These are phyloP conservation scores for Linanthus parryae DNA, from an alignment of 148 eudicot genomes.

Conservation along the genomic window DNA sequence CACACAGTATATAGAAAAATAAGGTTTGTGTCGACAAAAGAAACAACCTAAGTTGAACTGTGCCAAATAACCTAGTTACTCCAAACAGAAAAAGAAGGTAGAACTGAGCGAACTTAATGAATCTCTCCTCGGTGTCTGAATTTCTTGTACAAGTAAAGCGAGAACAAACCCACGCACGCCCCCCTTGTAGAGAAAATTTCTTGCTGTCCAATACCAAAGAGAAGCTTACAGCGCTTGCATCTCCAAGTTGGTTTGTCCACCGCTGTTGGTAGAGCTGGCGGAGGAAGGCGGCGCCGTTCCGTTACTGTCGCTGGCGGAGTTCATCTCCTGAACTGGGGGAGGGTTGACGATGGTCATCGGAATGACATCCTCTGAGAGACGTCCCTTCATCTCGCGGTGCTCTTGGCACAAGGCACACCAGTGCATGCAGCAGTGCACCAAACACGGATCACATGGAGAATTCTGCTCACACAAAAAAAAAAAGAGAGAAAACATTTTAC, in stretches of 20 bases:
- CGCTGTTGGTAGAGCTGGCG: conserved; percentile 12
- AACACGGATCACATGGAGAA: conserved; percentile 87
- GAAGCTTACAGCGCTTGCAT: conserved; percentile 62
- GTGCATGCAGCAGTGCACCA: conserved; percentile 94
- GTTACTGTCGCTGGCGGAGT: conserved; percentile 30
- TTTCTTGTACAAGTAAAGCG: too few relatives aligned
- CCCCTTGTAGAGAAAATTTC: neutral
- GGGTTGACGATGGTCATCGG: conserved; percentile 75
- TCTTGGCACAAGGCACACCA: conserved; percentile 99
- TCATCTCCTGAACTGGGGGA: conserved; percentile 83
- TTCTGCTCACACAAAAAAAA: conserved; percentile 37
- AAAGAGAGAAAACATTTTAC: neutral
- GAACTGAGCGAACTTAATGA: too few relatives aligned
- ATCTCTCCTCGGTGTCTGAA: too few relatives aligned
- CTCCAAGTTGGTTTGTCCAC: conserved; percentile 47
- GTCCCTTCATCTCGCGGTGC: conserved; percentile 93
- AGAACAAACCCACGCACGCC: neutral
- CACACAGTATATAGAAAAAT: too few relatives aligned
- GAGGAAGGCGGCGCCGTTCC: conserved; percentile 34
- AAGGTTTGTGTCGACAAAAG: too few relatives aligned
- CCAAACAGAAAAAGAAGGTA: too few relatives aligned
- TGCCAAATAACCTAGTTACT: too few relatives aligned
- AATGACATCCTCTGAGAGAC: conserved; percentile 46
- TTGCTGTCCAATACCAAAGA: neutral
- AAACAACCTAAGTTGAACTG: too few relatives aligned